Evolutionary conservation across 1,139 yeast species (phyloP).

Genomic region (Magnusiomyces magnusii): DNA sequence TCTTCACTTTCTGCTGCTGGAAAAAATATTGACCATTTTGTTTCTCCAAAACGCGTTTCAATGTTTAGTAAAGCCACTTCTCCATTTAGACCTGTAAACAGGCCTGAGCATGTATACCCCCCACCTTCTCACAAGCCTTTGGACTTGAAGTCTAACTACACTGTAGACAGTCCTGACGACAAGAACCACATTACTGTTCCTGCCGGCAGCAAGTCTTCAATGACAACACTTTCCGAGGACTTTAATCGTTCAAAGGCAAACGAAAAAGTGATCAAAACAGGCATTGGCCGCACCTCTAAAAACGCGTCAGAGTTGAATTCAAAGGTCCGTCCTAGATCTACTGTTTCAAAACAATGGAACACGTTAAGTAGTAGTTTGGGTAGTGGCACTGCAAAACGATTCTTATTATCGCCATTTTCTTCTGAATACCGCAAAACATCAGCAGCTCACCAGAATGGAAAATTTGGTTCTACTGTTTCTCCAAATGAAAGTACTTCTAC

Average conservation of each 20-base stretch:
- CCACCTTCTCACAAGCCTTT: constrained; percentile 5
- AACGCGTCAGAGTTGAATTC: background rate
- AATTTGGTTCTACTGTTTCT: background rate
- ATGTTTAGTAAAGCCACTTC: background rate
- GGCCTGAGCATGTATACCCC: constrained; percentile 12
- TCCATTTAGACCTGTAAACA: constrained; percentile 8
- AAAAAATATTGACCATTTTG: background rate
- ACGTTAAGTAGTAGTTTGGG: constrained; percentile 7
- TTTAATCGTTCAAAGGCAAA: background rate
- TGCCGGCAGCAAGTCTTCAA: background rate
- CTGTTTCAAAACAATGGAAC: constrained; percentile 15
- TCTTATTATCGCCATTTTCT: constrained; percentile 12
- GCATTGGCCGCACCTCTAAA: background rate
- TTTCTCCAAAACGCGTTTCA: background rate
- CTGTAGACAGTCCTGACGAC: background rate
- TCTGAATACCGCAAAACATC: constrained; percentile 5
- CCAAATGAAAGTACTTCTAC: background rate
- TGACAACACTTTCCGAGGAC: background rate
- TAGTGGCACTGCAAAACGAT: constrained; percentile 10
- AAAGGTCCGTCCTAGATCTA: constrained; percentile 11
- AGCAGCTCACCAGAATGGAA: background rate
- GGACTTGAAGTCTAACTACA: background rate
- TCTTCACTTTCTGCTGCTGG: background rate
- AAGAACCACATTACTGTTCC: background rate
- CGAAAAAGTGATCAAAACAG: background rate